Percentiles rank a stretch among this genome's conserved stretches.
phyloP scores from a whole-genome alignment of 176 grass and related monocot species.

The Triticum timopheevii region DNA sequence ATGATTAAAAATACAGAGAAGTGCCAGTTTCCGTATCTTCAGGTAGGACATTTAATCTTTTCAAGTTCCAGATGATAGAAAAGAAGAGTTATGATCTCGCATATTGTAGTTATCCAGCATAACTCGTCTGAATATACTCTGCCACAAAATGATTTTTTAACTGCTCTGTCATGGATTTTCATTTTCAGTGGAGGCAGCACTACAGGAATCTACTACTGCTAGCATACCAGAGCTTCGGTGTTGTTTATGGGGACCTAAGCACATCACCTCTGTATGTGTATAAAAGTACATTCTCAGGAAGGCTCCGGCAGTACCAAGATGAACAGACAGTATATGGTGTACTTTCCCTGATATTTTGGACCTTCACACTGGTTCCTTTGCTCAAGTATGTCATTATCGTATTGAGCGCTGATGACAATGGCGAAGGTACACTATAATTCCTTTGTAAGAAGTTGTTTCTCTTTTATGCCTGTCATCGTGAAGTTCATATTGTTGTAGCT shows the following conservation, averaged over 20 bases:
- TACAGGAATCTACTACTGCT: slow-evolving; percentile 74
- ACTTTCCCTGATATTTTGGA: slow-evolving; percentile 95
- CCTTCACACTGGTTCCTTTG: slow-evolving; percentile 88
- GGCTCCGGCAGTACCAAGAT: slow-evolving; percentile 53
- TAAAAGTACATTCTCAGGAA: slow-evolving; percentile 73
- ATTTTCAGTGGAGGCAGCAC: slow-evolving; percentile 54
- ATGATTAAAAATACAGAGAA: background rate
- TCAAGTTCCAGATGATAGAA: background rate
- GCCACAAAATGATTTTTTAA: slow-evolving; percentile 14
- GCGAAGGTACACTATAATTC: slow-evolving; percentile 56
- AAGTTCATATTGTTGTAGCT: background rate
- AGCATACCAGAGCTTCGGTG: slow-evolving; percentile 97
- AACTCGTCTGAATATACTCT: background rate
- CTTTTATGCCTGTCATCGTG: slow-evolving; percentile 7
- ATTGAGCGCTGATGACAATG: slow-evolving; percentile 80
- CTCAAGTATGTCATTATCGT: slow-evolving; percentile 90
- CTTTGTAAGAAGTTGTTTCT: background rate
- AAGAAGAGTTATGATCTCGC: background rate
- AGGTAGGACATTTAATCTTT: background rate
- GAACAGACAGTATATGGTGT: slow-evolving; percentile 79
- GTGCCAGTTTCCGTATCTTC: background rate
- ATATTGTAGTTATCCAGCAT: background rate
- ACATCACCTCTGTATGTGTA: slow-evolving; percentile 91
- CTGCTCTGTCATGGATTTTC: slow-evolving; percentile 14
- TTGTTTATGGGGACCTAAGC: slow-evolving; percentile 90